phyloP scores from a whole-genome alignment of 768 basidiomycete species.

The Termitomyces sp. region DNA sequence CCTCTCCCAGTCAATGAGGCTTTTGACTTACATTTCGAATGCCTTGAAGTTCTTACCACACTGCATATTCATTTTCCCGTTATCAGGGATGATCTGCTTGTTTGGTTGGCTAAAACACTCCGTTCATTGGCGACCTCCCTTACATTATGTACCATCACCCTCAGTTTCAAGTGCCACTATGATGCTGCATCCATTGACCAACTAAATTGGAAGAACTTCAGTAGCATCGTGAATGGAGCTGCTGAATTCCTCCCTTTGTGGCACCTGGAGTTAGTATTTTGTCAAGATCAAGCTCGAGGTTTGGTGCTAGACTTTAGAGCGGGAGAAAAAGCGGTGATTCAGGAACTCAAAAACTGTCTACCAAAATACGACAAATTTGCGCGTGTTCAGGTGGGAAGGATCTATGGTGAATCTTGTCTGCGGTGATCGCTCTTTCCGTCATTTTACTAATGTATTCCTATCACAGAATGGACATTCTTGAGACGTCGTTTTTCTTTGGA shows the following conservation, averaged over 20 bases:
- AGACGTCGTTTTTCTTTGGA: background rate
- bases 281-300: background rate
- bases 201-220: background rate
- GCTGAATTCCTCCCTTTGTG: background rate
- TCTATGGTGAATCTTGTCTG: background rate
- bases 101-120: background rate
- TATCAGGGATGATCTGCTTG: background rate
- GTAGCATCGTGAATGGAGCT: background rate
- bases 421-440: background rate
- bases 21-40: background rate
- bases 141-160: background rate
- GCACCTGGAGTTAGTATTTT: background rate
- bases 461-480: background rate
- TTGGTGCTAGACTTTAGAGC: background rate
- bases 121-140: background rate
- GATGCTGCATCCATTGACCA: background rate
- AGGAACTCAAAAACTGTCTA: background rate
- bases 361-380: background rate
- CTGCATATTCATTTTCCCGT: background rate
- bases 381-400: background rate
- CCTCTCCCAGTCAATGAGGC: background rate
- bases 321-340: background rate
- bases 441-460: background rate
- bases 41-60: background rate
- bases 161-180: background rate